Evolutionary conservation across 345 rosid genomes (phyloP).

Genomic region (Viola odorata): DNA sequence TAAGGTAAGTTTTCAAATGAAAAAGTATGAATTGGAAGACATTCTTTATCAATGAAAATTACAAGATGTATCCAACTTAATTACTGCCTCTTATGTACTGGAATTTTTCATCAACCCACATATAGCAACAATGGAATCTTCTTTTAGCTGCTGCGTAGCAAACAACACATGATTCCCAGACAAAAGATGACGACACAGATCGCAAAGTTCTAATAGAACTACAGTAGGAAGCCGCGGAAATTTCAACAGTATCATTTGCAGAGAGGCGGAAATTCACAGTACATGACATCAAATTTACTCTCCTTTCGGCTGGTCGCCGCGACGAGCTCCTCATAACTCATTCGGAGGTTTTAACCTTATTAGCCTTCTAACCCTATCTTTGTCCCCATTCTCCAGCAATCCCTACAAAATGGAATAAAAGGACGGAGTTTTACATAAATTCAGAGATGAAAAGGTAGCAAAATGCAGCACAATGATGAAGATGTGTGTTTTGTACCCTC

Average conservation of each 20-base stretch:
- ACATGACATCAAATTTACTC: neutral
- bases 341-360: conserved; percentile 83
- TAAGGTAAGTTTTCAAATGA: too few species aligned
- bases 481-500: neutral
- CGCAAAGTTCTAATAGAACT: neutral
- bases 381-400: conserved; percentile 79
- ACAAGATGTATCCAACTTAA: too few species aligned
- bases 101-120: neutral
- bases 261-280: neutral
- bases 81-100: neutral
- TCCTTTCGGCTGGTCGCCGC: conserved; percentile 4
- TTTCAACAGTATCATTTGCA: neutral
- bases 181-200: neutral
- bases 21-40: too few species aligned
- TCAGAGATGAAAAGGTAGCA: neutral
- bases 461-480: neutral
- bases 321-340: conserved; percentile 41
- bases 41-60: too few species aligned
- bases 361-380: conserved; percentile 76
- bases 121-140: neutral
- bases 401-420: conserved; percentile 35
- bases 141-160: too few species aligned
- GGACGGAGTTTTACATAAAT: neutral
- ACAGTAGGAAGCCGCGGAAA: neutral
- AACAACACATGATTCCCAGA: too few species aligned